Percentiles rank a stretch among this genome's conserved stretches.
Conservation (phyloP, 169 alveolate genomes). For the Plasmodium vivax region DNA sequence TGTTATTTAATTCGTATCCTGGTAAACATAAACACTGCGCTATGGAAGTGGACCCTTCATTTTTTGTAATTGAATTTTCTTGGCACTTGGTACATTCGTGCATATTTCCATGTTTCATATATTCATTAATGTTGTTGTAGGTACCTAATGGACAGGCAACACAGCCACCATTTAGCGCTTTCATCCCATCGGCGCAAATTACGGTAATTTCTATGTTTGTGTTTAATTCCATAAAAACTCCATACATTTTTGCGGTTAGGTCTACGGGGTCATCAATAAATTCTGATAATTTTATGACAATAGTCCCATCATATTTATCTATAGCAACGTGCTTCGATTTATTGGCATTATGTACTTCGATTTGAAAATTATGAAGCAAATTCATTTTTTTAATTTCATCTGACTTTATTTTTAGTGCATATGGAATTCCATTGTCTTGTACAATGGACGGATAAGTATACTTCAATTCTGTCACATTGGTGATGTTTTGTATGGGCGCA, state of each 20-base stretch:
- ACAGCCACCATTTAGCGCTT: slow-evolving; percentile 72
- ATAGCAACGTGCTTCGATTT: slow-evolving; percentile 49
- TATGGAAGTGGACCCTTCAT: slow-evolving; percentile 82
- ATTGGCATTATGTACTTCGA: slow-evolving; percentile 40
- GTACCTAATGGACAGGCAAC: slow-evolving; percentile 77
- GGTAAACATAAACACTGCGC: slow-evolving; percentile 86
- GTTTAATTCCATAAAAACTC: slow-evolving; percentile 70
- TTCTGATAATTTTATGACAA: slow-evolving; percentile 53
- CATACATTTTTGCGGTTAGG: slow-evolving; percentile 45
- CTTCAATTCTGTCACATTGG: slow-evolving; percentile 26
- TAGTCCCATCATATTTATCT: slow-evolving; percentile 54
- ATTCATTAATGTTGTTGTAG: slow-evolving; percentile 71
- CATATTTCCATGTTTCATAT: slow-evolving; percentile 51
- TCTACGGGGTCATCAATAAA: slow-evolving; percentile 55
- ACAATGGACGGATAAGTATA: slow-evolving; percentile 37
- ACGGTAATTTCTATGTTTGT: slow-evolving; percentile 64
- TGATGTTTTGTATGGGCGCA: slow-evolving; percentile 28
- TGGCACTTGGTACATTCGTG: slow-evolving; percentile 72
- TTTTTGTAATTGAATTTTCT: slow-evolving; percentile 80
- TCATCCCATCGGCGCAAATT: slow-evolving; percentile 80
- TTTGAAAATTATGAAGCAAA: slow-evolving; percentile 49
- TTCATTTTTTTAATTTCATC: slow-evolving; percentile 66
- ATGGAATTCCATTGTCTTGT: slow-evolving; percentile 35
- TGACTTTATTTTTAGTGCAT: slow-evolving; percentile 50
- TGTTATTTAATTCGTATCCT: slow-evolving; percentile 81